phyloP scores from a whole-genome alignment of 2,329 filamentous ascomycete species.

The Exophiala viscosa region DNA sequence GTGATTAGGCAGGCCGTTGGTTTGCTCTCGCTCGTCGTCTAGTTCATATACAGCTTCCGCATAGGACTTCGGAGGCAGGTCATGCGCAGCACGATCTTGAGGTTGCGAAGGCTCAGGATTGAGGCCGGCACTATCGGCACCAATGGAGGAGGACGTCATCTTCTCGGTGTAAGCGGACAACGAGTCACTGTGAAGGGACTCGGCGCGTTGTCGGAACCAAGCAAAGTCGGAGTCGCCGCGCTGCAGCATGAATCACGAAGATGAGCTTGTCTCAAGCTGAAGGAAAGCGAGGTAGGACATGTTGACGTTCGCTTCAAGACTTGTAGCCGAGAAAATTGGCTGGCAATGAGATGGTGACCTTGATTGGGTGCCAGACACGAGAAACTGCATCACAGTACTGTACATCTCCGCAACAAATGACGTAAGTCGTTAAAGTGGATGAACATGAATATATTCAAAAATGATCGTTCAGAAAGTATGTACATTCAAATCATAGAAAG shows the following conservation, averaged over 20 bases:
- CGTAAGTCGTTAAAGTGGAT: no score
- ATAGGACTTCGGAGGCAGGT: conserved; percentile 40
- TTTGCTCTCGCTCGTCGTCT: conserved; percentile 9
- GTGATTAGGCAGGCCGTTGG: background rate
- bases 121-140: conserved; percentile 5
- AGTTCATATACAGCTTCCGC: conserved; percentile 32
- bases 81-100: conserved; percentile 32
- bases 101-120: conserved; percentile 33
- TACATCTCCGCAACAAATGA: no score
- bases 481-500: no score
- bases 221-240: conserved; percentile 24
- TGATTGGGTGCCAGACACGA: no score
- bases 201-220: conserved; percentile 22
- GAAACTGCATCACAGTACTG: no score
- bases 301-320: no score
- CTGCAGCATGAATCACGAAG: conserved; percentile 16
- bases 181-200: conserved; percentile 16
- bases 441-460: no score
- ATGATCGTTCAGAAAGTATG: no score
- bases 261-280: background rate
- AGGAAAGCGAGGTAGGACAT: background rate
- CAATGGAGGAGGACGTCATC: conserved; percentile 14
- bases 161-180: conserved; percentile 15
- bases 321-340: background rate
- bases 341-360: no score